These are phyloP conservation scores for Mikania micrantha DNA, from an alignment of 129 eudicot species.

Conservation along the genomic window DNA sequence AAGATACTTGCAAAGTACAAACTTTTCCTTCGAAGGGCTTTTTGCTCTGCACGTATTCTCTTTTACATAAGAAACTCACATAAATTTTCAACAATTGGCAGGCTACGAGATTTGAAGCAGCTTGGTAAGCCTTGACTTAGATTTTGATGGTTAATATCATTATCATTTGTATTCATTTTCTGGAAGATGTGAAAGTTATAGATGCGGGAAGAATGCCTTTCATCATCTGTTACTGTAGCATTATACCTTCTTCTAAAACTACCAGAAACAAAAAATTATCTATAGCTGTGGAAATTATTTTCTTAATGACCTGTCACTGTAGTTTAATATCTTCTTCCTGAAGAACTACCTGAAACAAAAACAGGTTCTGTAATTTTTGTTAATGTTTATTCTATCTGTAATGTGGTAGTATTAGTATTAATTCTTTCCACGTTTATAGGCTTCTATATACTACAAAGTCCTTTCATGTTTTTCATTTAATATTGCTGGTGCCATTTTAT, in stretches of 20 bases:
- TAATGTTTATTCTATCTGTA: neutral
- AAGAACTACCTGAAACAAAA: neutral
- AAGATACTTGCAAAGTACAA: neutral
- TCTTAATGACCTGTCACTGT: neutral
- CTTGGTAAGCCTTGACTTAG: slow-evolving; percentile 49
- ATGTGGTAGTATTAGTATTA: neutral
- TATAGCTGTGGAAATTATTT: neutral
- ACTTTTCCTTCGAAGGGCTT: neutral
- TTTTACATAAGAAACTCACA: slow-evolving; percentile 11
- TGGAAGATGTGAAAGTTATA: neutral
- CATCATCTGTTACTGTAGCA: slow-evolving; percentile 11
- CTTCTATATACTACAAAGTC: neutral
- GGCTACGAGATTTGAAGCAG: slow-evolving; percentile 92
- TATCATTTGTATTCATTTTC: neutral
- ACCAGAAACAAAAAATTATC: neutral
- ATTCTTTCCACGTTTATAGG: neutral
- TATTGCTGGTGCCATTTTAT: neutral
- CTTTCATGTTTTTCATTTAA: slow-evolving; percentile 8
- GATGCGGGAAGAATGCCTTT: neutral
- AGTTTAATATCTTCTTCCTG: neutral
- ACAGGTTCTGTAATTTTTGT: slow-evolving; percentile 3
- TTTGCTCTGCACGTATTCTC: neutral
- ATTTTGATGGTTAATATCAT: neutral
- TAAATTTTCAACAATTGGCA: slow-evolving; percentile 25
- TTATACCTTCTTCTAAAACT: neutral